Conservation (phyloP, 73 alveolate species). For the Diophrys sp. region DNA sequence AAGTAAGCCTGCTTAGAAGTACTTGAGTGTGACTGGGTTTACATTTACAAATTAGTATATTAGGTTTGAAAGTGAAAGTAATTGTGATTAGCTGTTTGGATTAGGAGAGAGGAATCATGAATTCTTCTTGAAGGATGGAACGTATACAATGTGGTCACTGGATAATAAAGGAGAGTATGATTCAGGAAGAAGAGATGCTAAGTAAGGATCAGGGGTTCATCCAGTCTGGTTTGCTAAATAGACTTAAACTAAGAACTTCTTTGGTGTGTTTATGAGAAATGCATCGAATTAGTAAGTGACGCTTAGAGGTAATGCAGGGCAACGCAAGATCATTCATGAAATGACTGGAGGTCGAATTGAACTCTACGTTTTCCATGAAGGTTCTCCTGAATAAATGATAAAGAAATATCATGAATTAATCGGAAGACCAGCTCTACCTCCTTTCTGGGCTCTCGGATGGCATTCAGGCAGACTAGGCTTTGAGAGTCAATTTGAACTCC, state of each 20-base stretch:
- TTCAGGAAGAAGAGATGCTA: constrained; percentile 51
- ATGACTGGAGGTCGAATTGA: constrained; percentile 65
- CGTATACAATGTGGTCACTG: constrained; percentile 41
- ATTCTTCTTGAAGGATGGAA: constrained; percentile 22
- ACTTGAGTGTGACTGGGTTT: not conserved
- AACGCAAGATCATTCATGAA: constrained; percentile 26
- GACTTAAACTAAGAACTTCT: constrained; percentile 24
- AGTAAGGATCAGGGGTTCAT: constrained; percentile 60
- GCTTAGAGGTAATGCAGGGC: constrained; percentile 6
- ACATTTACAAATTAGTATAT: not conserved
- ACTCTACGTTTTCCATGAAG: constrained; percentile 46
- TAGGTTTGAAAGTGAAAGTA: not conserved
- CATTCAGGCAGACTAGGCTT: constrained; percentile 96
- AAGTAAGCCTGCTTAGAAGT: too few species aligned
- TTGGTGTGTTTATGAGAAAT: constrained; percentile 42
- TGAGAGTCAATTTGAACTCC: constrained; percentile 38
- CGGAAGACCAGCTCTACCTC: constrained; percentile 55
- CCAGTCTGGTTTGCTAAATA: constrained; percentile 53
- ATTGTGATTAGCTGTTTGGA: constrained; percentile 14
- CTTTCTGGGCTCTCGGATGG: constrained; percentile 75
- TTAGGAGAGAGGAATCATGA: constrained; percentile 22
- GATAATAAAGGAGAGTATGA: constrained; percentile 62
- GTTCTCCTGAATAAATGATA: constrained; percentile 45
- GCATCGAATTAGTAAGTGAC: constrained; percentile 39
- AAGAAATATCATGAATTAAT: constrained; percentile 49